These are phyloP conservation scores for Lactarius tabidus DNA, from an alignment of 768 basidiomycete genomes.

Conservation along the genomic window DNA sequence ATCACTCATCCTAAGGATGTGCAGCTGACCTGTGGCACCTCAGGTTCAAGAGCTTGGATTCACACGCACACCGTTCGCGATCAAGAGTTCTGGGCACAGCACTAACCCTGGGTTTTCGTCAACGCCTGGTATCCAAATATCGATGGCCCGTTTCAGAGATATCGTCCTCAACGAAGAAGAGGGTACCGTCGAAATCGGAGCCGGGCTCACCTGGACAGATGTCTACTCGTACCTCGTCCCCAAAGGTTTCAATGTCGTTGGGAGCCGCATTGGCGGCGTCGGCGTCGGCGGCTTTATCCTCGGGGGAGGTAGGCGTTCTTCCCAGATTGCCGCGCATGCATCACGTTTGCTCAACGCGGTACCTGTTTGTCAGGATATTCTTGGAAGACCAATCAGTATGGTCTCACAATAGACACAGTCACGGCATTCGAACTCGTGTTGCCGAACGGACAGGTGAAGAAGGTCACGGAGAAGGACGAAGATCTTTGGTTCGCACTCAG, in stretches of 20 bases:
- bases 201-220: conserved; percentile 26
- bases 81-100: conserved; percentile 26
- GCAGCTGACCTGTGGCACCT: not conserved
- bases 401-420: conserved; percentile 23
- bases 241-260: conserved; percentile 22
- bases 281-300: conserved; percentile 25
- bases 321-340: not conserved
- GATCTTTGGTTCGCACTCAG: conserved; percentile 13
- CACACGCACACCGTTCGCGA: conserved; percentile 1
- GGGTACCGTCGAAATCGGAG: conserved; percentile 10
- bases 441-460: conserved; percentile 19
- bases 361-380: not conserved
- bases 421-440: conserved; percentile 24
- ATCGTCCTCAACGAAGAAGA: conserved; percentile 4
- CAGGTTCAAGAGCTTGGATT: not conserved
- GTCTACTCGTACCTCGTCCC: conserved; percentile 21
- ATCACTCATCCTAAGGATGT: not conserved
- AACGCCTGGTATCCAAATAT: conserved; percentile 26
- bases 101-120: conserved; percentile 26
- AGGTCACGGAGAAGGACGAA: conserved; percentile 15
- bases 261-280: conserved; percentile 23
- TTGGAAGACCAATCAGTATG: conserved; percentile 24
- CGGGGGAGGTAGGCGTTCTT: conserved; percentile 6
- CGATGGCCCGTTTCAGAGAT: conserved; percentile 19
- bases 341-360: not conserved